phyloP scores from a whole-genome alignment of 2,329 filamentous ascomycete genomes.

The Ustulina deusta region DNA sequence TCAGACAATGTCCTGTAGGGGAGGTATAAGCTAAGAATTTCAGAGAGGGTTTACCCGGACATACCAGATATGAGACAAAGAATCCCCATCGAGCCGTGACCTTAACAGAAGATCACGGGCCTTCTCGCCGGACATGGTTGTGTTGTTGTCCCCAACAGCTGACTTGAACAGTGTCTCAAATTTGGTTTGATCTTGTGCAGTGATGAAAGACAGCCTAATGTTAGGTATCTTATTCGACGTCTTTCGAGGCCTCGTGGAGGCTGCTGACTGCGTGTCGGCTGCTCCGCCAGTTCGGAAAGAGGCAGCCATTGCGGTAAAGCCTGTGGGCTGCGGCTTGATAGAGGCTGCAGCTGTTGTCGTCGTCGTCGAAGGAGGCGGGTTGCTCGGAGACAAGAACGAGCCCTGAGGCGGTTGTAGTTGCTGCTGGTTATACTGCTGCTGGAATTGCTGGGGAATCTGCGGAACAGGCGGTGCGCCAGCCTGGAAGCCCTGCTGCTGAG shows the following conservation, averaged over 20 bases:
- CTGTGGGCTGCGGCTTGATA: conserved; percentile 74
- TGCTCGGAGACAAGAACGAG: conserved; percentile 61
- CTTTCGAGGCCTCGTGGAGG: conserved; percentile 59
- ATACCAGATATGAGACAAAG: conserved; percentile 92
- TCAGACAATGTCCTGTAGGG: conserved; percentile 83
- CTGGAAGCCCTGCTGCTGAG: conserved; percentile 71
- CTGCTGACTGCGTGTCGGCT: conserved; percentile 57
- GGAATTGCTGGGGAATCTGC: conserved; percentile 69
- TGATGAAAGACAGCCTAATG: conserved; percentile 95
- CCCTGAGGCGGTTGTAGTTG: conserved; percentile 58
- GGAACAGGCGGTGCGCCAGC: conserved; percentile 71
- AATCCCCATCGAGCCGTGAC: conserved; percentile 87
- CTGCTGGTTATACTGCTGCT: conserved; percentile 69
- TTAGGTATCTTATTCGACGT: conserved; percentile 85
- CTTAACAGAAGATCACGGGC: conserved; percentile 89
- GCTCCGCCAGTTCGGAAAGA: conserved; percentile 69
- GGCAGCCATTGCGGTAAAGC: conserved; percentile 74
- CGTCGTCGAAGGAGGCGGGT: conserved; percentile 59
- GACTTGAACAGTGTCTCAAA: conserved; percentile 99
- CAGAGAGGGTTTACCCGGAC: conserved; percentile 40
- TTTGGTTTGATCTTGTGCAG: conserved; percentile 91
- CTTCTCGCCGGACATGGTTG: conserved; percentile 91
- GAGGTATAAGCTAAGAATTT: conserved; percentile 40
- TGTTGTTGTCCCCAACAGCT: conserved; percentile 84
- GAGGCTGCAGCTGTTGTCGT: conserved; percentile 62